Base-by-base conservation (phyloP, 805 yeast genomes). In the Candida coquimbonensis region DNA sequence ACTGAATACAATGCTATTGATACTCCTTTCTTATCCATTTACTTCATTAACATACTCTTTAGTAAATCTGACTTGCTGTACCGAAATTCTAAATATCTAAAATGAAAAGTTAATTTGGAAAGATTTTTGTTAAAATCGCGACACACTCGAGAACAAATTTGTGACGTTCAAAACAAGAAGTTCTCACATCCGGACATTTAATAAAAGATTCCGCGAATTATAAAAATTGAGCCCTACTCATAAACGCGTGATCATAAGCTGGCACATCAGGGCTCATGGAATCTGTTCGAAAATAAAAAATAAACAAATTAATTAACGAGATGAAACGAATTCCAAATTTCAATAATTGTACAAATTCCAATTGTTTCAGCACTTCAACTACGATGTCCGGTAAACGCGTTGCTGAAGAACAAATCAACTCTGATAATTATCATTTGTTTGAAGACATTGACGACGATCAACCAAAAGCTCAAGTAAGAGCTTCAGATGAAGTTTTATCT, bases 341-440 rank as follows among this genome's bases (percentile, higher is more conserved):
- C 31, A 13, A 11, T 29, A 29, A 29, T 29, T n/a, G 35, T 14
- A 13, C n/a, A 32, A 13, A 14, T 32, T 14, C 14, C 34, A 17
- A 27, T 27, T 29, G 24, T 16, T 17, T 21, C 24, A 21, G 24
- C 7, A 3, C 17, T n/a, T 33, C 19, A 12, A 27, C 12, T 29
- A 29, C 31, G 32, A 80, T 79, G 86, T 73, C 82, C 26, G 67
- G 66, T 3, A 87, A 87, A 62, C 74, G 96, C 65, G 66, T 73
- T 45, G 88, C 89, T 19, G 75, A 70, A 43, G 63, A 69, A 19
- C 95, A 87, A 62, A 67, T 87, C 41, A 74, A 80, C 16, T 74
- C 75, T 51, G 87, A 81, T 46, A 67, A 63, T 27, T 57, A 58
- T 5, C 59, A 54, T 27, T 60, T 56, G 12, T 53, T 54, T 33